Evolutionary conservation across 495 filamentous ascomycete species (phyloP).

Genomic region (Trichoderma gamsii): DNA sequence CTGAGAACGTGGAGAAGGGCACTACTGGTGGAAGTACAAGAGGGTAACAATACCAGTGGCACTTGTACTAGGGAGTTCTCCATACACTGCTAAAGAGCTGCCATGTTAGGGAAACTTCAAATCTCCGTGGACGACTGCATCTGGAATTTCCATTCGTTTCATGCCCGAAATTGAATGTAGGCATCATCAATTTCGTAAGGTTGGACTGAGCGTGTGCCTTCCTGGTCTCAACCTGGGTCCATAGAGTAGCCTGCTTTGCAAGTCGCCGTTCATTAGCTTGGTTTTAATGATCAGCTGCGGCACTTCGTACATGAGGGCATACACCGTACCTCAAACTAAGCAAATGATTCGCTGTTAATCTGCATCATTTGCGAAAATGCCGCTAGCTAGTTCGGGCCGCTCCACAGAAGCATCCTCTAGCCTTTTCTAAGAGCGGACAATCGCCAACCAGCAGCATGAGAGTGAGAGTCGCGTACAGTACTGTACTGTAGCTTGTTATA

Average conservation of each 20-base stretch:
- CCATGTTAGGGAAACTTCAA: neutral
- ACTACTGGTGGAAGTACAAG: neutral
- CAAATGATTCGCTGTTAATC: neutral
- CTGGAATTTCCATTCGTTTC: neutral
- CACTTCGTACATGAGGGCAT: constrained; percentile 7
- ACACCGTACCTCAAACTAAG: neutral
- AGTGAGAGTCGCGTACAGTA: no score
- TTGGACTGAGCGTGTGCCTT: neutral
- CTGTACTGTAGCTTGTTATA: no score
- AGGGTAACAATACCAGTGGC: neutral
- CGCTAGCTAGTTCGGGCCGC: constrained; percentile 6
- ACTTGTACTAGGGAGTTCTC: neutral
- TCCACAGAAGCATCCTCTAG: neutral
- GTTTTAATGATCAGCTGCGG: constrained; percentile 2
- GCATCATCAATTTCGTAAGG: neutral
- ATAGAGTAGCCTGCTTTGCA: neutral
- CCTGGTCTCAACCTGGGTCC: neutral
- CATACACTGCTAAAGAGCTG: neutral
- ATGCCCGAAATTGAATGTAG: neutral
- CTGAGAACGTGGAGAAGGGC: constrained; percentile 1
- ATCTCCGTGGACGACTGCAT: neutral
- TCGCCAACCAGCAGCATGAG: no score
- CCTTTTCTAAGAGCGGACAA: no score
- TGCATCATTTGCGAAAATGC: neutral
- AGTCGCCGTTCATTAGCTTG: constrained; percentile 4